Conservation (phyloP, 2,329 filamentous ascomycete genomes). For the Microsporum ferrugineum region DNA sequence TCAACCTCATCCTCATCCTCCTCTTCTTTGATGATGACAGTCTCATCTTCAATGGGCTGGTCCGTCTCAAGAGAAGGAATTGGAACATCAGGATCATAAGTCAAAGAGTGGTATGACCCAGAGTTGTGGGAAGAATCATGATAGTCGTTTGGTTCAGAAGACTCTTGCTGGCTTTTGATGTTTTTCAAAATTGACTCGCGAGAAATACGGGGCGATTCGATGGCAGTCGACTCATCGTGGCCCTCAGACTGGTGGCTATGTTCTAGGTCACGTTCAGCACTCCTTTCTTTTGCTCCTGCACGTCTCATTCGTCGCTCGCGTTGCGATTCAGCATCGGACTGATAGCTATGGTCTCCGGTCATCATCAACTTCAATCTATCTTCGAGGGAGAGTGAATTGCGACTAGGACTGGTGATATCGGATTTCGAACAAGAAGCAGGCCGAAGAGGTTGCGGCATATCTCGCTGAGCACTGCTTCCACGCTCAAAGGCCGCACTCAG, state of each 20-base stretch:
- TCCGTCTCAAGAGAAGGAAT: slow-evolving; percentile 76
- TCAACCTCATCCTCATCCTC: slow-evolving; percentile 43
- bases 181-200: slow-evolving; percentile 86
- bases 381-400: slow-evolving; percentile 68
- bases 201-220: slow-evolving; percentile 63
- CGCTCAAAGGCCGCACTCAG: slow-evolving; percentile 62
- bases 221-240: slow-evolving; percentile 14
- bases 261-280: slow-evolving; percentile 28
- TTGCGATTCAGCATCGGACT: slow-evolving; percentile 53
- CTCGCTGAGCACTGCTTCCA: slow-evolving; percentile 54
- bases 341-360: slow-evolving; percentile 56
- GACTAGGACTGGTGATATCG: slow-evolving; percentile 65
- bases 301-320: slow-evolving; percentile 58
- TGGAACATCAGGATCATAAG: slow-evolving; percentile 76
- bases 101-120: slow-evolving; percentile 37
- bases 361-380: slow-evolving; percentile 83
- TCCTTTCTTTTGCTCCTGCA: slow-evolving; percentile 33
- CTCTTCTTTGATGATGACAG: slow-evolving; percentile 57
- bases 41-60: slow-evolving; percentile 42
- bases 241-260: slow-evolving; percentile 19
- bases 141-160: slow-evolving; percentile 36
- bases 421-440: slow-evolving; percentile 59
- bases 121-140: slow-evolving; percentile 35
- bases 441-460: slow-evolving; percentile 59
- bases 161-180: slow-evolving; percentile 51